Evolutionary conservation across 2,329 filamentous ascomycete species (phyloP).

Genomic region (Chrysoporthe puriensis): DNA sequence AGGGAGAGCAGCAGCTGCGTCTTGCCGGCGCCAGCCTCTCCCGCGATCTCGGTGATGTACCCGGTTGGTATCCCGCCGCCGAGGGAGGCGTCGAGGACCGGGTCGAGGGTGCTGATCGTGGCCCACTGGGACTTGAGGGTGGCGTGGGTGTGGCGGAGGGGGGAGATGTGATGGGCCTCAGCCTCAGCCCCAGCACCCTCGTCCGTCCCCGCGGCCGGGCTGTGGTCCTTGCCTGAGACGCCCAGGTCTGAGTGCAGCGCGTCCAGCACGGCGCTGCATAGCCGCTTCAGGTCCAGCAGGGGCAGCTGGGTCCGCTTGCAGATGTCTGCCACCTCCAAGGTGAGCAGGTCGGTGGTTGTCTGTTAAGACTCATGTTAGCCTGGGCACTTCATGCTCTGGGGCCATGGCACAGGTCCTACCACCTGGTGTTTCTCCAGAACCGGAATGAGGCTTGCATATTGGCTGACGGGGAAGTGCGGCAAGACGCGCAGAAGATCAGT

Average conservation of each 20-base stretch:
- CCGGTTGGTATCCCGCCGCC: slow-evolving; percentile 81
- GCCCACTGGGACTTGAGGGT: slow-evolving; percentile 49
- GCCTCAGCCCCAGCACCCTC: not conserved
- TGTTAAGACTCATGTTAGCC: not conserved
- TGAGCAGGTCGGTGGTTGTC: slow-evolving; percentile 81
- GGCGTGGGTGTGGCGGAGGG: slow-evolving; percentile 36
- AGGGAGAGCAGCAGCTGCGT: slow-evolving; percentile 89
- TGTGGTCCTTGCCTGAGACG: slow-evolving; percentile 32
- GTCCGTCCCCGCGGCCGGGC: slow-evolving; percentile 29
- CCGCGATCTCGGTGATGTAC: slow-evolving; percentile 85
- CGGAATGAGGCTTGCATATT: slow-evolving; percentile 75
- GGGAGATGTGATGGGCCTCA: slow-evolving; percentile 33
- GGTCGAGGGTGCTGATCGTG: slow-evolving; percentile 81
- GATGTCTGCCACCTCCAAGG: slow-evolving; percentile 79
- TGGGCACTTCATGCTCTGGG: not conserved
- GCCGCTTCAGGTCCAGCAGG: slow-evolving; percentile 75
- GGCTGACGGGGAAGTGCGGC: slow-evolving; percentile 74
- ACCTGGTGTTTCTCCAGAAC: slow-evolving; percentile 78
- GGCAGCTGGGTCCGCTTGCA: slow-evolving; percentile 85
- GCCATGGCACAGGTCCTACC: slow-evolving; percentile 16
- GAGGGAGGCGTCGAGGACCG: slow-evolving; percentile 67
- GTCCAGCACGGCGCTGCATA: slow-evolving; percentile 68
- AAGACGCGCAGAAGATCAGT: slow-evolving; percentile 84
- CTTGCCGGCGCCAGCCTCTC: slow-evolving; percentile 93
- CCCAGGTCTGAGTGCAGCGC: slow-evolving; percentile 68